Evolutionary conservation across 2,329 filamentous ascomycete genomes (phyloP), one percentile per base, ranked within the genome.

Genomic region (Pseudonectria buxi): DNA sequence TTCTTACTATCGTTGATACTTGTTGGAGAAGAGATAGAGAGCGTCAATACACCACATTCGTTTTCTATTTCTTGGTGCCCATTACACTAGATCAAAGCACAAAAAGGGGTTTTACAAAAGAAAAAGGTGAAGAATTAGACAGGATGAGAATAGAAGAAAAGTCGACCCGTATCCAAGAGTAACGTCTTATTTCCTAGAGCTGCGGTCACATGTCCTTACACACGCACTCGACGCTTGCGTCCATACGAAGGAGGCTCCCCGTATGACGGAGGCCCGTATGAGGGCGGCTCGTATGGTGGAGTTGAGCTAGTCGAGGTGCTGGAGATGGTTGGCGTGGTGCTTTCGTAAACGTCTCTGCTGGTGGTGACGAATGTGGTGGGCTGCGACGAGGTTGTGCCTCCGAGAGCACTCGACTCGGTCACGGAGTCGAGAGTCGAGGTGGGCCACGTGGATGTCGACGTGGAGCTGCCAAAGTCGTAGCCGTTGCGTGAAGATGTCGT

Each of bases 281-380:
- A 28, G 9, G 37, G 43, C 7, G 32, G 39, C 14, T 16, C 35
- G 5, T 37, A 32, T 9, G 24, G 22, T 2, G 35, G 22, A 10
- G 41, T 24, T 14, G 31, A 37, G 12, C 30, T 32, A 7, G 30
- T 31, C 4, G 38, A 33, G 15, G 30, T 30, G 5, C 35, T 30
- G 5, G 33, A 14, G 12, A 33, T 24, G 12, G 27, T 38, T 4
- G 39, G 34, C 1, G 32, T 35, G 7, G 24, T 28, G 6, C 36
- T 32, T 3, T 26, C 24, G n/a, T 41, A 31, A 2, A 30, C 32
- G 7, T 33, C 32, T 26, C 49, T 51, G 41, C 45, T 47, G 1
- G 46, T 50, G 2, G 50, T 54, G 2, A 49, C 24, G n/a, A 56
- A 14, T 1, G 53, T 56, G 2, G 52, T 54, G 7, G 44, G 44